phyloP scores from a whole-genome alignment of 2,329 filamentous ascomycete species.

The Neocucurbitaria cava region DNA sequence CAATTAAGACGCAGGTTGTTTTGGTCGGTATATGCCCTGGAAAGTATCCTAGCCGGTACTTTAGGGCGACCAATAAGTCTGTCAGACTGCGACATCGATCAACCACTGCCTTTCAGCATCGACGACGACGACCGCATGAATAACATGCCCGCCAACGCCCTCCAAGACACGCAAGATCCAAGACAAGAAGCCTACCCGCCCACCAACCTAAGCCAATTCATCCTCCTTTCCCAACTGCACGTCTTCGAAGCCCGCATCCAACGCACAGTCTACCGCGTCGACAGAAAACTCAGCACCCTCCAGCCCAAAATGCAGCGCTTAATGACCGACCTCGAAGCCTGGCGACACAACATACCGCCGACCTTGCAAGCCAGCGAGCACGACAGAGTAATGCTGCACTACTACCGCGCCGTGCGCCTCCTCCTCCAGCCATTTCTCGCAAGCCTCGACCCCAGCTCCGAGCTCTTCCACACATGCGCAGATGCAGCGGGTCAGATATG shows the following conservation, averaged over 20 bases:
- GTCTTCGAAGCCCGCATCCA: constrained; percentile 59
- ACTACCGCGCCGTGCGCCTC: constrained; percentile 58
- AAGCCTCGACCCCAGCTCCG: constrained; percentile 54
- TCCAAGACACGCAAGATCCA: not conserved
- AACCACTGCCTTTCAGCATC: constrained; percentile 56
- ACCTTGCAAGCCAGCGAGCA: constrained; percentile 48
- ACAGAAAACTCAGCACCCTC: constrained; percentile 54
- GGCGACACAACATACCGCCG: constrained; percentile 51
- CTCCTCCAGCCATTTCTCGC: constrained; percentile 60
- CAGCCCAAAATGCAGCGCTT: constrained; percentile 58
- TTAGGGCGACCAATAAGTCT: constrained; percentile 60
- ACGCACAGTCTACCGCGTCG: constrained; percentile 60
- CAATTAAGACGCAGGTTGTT: constrained; percentile 59
- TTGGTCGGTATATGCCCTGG: constrained; percentile 61
- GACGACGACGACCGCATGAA: constrained; percentile 48
- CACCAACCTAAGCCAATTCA: constrained; percentile 12
- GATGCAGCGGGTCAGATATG: constrained; percentile 52
- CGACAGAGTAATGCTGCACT: constrained; percentile 59
- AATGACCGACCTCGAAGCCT: constrained; percentile 56
- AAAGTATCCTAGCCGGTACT: constrained; percentile 59
- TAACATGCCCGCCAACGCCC: not conserved
- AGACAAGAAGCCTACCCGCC: constrained; percentile 2
- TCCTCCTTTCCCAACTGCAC: constrained; percentile 53
- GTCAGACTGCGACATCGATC: constrained; percentile 60
- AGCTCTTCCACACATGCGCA: constrained; percentile 55